Evolutionary conservation across 192 early-diverging fungal species (phyloP), one percentile per base, ranked within the genome.

Genomic region (Phlyctochytrium planicorne): DNA sequence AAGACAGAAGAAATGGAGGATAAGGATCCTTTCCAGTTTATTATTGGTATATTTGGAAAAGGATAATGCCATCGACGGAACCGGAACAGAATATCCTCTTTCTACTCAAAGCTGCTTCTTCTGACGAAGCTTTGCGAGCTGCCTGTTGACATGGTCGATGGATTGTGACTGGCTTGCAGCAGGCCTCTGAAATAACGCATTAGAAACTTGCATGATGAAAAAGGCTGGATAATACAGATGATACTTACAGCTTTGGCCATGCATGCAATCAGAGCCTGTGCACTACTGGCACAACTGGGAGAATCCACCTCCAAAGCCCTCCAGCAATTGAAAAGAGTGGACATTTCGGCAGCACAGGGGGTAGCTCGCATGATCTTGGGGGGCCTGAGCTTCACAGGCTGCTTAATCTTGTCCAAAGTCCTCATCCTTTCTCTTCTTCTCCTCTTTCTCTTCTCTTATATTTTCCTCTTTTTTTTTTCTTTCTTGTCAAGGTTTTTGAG

Each of bases 251-350:
- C 52, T 33, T 14, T 40, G 6, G 68, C 47, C 69, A 71, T 71
- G 63, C 69, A 71, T 14, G 33, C 33, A 16, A 60, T 40, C 1
- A 71, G 55, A 6, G 69, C 62, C 17, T 34, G 36, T 16, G 69
- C 69, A 2, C 62, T 29, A 31, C 52, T 53, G 4, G 47, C n/a
- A 55, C 69, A 71, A 30, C 62, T 63, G 29, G 37, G 34, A 2
- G 69, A 62, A 59, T 71, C 69, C 24, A 71, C 69, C 4, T 71
- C 69, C 20, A 71, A n/a, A 3, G 69, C 62, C 16, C 69, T 47
- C 79, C 79, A 80, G 67, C 79, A 80, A 63, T 80, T 80, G 75
- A 80, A 80, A 1, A 80, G 69, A 2, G 72, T 75, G 29, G 75
- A 65, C n/a, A 80, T 55, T 47, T 80, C 79, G 23, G 65, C 29